Conservation (phyloP, 2,329 filamentous ascomycete species). For the Celoporthe dispersa region DNA sequence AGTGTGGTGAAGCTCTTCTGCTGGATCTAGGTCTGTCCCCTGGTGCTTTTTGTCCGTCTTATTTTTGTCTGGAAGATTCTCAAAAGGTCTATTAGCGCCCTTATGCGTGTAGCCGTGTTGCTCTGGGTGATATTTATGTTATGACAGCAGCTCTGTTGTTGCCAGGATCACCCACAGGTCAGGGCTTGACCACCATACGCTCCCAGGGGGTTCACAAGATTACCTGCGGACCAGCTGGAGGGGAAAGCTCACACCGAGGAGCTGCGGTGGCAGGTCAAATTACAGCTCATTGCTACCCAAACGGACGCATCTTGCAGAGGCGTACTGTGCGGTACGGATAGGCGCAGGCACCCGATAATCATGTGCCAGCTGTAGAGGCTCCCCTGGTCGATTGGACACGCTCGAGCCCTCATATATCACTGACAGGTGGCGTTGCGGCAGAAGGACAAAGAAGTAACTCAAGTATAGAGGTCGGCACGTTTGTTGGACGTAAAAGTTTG, state of each 20-base stretch:
- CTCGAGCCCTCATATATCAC: neutral
- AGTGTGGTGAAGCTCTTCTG: neutral
- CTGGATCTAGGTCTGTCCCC: too few species aligned
- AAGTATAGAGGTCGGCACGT: too few species aligned
- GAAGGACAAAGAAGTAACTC: neutral
- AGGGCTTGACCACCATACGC: neutral
- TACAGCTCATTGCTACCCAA: neutral
- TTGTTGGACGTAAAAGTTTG: neutral
- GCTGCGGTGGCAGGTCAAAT: neutral
- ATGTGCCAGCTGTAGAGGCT: neutral
- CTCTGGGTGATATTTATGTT: neutral
- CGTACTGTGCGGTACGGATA: neutral
- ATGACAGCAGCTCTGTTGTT: neutral
- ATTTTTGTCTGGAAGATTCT: neutral
- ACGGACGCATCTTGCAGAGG: neutral
- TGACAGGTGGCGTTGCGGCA: neutral
- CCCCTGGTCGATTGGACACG: neutral
- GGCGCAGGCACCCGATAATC: neutral
- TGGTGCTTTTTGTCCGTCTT: neutral
- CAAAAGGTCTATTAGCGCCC: neutral
- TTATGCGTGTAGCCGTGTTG: neutral
- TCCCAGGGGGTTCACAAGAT: neutral
- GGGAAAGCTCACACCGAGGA: neutral
- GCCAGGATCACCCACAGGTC: neutral
- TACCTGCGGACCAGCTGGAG: neutral